A percentile compares a stretch with the other conserved stretches of the same genome.
Evolutionary conservation across 345 rosid genomes (phyloP).

Genomic region (Hibiscus syriacus): DNA sequence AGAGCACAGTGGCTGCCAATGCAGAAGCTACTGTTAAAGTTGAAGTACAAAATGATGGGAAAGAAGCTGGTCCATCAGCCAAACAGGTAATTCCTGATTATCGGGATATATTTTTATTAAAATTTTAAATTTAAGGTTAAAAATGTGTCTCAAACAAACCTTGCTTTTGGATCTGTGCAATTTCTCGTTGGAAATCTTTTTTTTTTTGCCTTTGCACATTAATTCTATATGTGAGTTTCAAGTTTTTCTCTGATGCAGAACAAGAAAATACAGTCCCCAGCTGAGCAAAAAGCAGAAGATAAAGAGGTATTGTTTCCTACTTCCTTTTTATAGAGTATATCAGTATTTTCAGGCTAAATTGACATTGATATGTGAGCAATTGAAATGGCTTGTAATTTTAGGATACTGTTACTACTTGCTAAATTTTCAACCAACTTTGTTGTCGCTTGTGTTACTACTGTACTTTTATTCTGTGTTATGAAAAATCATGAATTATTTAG

Average conservation of each 20-base stretch:
- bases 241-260: conserved; percentile 31
- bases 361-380: neutral
- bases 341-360: neutral
- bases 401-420: neutral
- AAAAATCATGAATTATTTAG: no score
- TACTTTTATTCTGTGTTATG: no score
- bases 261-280: conserved; percentile 35
- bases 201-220: no score
- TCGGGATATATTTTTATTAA: neutral
- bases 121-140: neutral
- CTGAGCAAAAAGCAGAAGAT: conserved; percentile 35
- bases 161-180: neutral
- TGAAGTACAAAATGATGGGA: conserved; percentile 29
- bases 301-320: conserved; percentile 39
- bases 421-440: neutral
- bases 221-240: neutral
- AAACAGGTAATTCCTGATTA: conserved; percentile 39
- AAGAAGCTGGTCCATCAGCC: conserved; percentile 42
- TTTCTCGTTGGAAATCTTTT: neutral
- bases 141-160: neutral
- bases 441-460: no score
- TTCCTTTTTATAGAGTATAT: neutral
- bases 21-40: conserved; percentile 28
- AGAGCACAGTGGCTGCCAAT: conserved; percentile 24
- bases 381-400: neutral